Conservation (phyloP, 495 filamentous ascomycete genomes). For the Thermochaetoides thermophila region DNA sequence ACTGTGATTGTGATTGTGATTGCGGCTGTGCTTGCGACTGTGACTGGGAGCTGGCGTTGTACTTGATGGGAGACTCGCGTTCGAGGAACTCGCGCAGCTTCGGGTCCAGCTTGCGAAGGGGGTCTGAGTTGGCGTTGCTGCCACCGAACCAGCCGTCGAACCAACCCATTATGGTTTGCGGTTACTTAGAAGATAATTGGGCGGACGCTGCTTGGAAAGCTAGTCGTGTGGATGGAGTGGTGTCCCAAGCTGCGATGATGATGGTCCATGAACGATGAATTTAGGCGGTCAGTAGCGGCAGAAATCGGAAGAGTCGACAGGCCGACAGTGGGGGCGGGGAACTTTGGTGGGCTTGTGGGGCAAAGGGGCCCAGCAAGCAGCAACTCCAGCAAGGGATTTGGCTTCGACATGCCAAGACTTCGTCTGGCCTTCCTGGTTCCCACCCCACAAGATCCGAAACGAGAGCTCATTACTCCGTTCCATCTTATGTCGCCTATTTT, state of each 20-base stretch:
- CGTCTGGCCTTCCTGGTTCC: too few relatives aligned
- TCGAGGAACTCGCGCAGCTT: slow-evolving; percentile 71
- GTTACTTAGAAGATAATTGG: too few relatives aligned
- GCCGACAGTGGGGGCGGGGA: neutral
- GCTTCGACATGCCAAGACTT: too few relatives aligned
- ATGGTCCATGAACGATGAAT: slow-evolving; percentile 4
- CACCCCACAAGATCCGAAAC: too few relatives aligned
- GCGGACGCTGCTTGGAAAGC: too few relatives aligned
- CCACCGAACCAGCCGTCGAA: slow-evolving; percentile 34
- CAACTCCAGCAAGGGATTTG: too few relatives aligned
- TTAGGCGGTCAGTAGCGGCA: slow-evolving; percentile 15
- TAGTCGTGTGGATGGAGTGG: neutral
- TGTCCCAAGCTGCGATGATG: neutral
- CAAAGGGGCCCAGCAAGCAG: too few relatives aligned
- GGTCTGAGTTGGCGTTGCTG: slow-evolving; percentile 37
- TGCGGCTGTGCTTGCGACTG: slow-evolving; percentile 8
- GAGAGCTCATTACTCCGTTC: too few relatives aligned
- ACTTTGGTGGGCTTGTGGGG: too few relatives aligned
- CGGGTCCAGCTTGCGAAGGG: slow-evolving; percentile 71
- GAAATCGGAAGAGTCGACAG: slow-evolving; percentile 2
- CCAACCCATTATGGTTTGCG: slow-evolving; percentile 71
- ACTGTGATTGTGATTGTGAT: slow-evolving; percentile 4
- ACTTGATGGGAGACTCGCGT: slow-evolving; percentile 66
- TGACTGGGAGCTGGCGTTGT: slow-evolving; percentile 24
- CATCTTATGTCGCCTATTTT: too few relatives aligned